Conservation (phyloP, 2,329 filamentous ascomycete genomes). For the Pyrenochaeta sp. region DNA sequence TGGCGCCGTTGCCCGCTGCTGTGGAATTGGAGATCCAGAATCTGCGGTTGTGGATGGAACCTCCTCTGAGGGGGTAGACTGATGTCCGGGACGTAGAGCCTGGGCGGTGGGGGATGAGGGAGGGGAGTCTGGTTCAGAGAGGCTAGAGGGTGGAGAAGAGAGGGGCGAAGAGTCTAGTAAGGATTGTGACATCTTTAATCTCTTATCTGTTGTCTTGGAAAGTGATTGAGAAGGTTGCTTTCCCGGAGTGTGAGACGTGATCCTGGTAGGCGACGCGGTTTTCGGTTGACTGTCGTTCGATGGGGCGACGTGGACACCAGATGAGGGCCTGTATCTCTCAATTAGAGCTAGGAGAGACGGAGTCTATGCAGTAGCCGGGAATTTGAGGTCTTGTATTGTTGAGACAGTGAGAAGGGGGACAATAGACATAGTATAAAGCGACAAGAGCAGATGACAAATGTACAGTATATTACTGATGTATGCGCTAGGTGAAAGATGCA, state of each 20-base stretch:
- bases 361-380: background rate
- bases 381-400: background rate
- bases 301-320: background rate
- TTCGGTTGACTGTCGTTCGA: background rate
- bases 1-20: background rate
- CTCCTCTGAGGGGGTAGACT: background rate
- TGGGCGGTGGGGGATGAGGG: conserved; percentile 2
- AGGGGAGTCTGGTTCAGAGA: conserved; percentile 2
- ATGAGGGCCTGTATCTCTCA: conserved; percentile 9
- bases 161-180: conserved; percentile 17
- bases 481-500: background rate
- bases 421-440: conserved; percentile 1
- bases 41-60: background rate
- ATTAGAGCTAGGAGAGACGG: conserved; percentile 2
- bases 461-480: background rate
- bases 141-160: conserved; percentile 13
- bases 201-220: conserved; percentile 9
- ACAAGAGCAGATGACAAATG: background rate
- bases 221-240: conserved; percentile 2
- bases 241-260: background rate
- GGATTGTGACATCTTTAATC: conserved; percentile 13
- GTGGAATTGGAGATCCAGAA: background rate
- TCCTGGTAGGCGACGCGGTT: background rate
- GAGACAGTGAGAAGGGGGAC: background rate
- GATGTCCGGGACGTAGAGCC: background rate